These are phyloP conservation scores for Trifolium dubium DNA, from an alignment of 306 rosid genomes.

Conservation along the genomic window DNA sequence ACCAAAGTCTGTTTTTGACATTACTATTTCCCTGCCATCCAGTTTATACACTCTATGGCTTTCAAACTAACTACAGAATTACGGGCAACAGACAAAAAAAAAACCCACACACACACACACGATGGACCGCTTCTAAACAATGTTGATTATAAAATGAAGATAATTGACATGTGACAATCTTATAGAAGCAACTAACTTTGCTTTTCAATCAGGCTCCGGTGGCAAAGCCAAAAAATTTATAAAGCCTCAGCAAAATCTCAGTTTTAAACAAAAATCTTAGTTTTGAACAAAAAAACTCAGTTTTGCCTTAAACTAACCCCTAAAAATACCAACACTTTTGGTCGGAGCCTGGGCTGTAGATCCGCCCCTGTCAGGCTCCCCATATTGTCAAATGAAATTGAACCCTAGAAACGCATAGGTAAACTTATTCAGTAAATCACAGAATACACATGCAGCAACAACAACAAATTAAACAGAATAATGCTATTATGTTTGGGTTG, in stretches of 20 bases:
- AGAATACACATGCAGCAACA: background rate
- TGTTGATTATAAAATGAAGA: constrained; percentile 31
- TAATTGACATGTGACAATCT: constrained; percentile 27
- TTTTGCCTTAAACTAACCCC: no score
- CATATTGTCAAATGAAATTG: constrained; percentile 31
- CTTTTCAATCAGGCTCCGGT: constrained; percentile 36
- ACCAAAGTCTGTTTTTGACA: constrained; percentile 8
- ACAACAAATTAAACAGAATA: background rate
- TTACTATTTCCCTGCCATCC: background rate
- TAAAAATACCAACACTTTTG: no score
- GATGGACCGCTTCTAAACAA: background rate
- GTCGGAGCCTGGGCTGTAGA: no score
- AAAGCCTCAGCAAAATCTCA: no score
- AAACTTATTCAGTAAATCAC: constrained; percentile 25
- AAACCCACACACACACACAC: background rate
- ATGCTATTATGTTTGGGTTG: background rate
- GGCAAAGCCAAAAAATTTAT: no score
- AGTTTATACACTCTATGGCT: background rate
- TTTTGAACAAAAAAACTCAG: no score
- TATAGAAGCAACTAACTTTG: constrained; percentile 21
- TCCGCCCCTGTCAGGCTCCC: constrained; percentile 35
- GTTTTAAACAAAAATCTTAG: no score
- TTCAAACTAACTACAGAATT: background rate
- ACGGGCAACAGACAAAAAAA: no score
- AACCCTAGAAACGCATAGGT: constrained; percentile 35